Percentiles rank a stretch among this genome's conserved stretches.
phyloP scores from a whole-genome alignment of 768 basidiomycete genomes.

The Lentinula sp. region DNA sequence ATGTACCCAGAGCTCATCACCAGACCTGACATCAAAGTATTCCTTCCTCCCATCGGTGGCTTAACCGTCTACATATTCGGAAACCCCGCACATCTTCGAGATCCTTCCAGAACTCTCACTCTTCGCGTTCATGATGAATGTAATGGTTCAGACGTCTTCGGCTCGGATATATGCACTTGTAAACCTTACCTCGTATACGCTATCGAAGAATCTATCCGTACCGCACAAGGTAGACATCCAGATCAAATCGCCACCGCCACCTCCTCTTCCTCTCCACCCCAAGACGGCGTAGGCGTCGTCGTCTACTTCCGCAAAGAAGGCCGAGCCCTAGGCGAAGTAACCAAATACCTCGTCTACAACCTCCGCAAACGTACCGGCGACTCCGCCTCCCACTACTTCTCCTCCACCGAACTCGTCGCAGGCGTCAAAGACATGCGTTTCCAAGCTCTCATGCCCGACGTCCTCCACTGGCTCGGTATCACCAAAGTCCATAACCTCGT shows the following conservation, averaged over 20 bases:
- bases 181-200: conserved; percentile 91
- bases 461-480: conserved; percentile 92
- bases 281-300: conserved; percentile 85
- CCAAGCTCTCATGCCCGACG: conserved; percentile 92
- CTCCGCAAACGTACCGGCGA: conserved; percentile 93
- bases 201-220: conserved; percentile 80
- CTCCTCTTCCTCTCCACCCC: too few relatives aligned
- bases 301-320: conserved; percentile 96
- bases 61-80: conserved; percentile 93
- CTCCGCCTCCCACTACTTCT: conserved; percentile 90
- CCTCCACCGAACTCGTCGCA: conserved; percentile 87
- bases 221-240: not conserved
- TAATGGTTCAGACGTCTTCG: conserved; percentile 50
- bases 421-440: conserved; percentile 97
- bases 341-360: conserved; percentile 94
- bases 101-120: conserved; percentile 75
- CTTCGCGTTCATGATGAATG: conserved; percentile 94
- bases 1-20: conserved; percentile 97
- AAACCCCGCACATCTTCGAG: conserved; percentile 69
- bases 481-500: conserved; percentile 87
- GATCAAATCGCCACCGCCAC: not conserved
- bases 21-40: conserved; percentile 90
- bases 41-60: conserved; percentile 91
- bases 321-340: conserved; percentile 88
- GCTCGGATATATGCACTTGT: conserved; percentile 66